Evolutionary conservation across 257 asterid genomes (phyloP), one percentile per base, ranked within the genome.

Genomic region (Solanum okadae): DNA sequence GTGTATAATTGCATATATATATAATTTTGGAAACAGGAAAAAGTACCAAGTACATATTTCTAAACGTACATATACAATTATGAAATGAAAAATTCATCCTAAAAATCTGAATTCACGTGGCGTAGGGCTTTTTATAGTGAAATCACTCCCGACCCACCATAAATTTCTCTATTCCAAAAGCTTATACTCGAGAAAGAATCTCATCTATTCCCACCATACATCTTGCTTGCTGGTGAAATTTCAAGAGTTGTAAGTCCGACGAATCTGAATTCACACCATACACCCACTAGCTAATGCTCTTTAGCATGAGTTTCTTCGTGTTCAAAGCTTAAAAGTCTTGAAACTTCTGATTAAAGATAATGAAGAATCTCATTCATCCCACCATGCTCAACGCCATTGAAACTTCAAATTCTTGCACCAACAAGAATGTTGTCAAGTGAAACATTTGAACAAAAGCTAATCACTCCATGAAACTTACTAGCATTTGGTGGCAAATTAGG

Each of bases 401-500:
- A 20, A 22, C 63, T 35, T 85, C 83, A 63, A 61, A 31, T 27
- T 52, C 35, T 87, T 84, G 40, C 65, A 46, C 63, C 83, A 7
- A 38, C 65, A 88, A 89, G 91, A 88, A 89, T 27, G 44, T 88
- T 42, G 20, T 82, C 42, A 13, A 88, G 44, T 23, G 89, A 85
- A 87, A 90, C 89, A 61, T 25, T 5, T 4, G 83, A 86, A 87
- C 91, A 87, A 25, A 90, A 90, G 22, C 91, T 81, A 7, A 71
- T 34, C 65, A 85, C 20, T 72, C 85, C 70, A 13, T 79, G 20
- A 59, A 86, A 88, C 42, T 70, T 56, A 40, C 67, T 46, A 35
- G 63, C 83, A 68, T 49, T 31, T 52, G 56, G 59, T 73, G 93
- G 93, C 91, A 92, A 87, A 86, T 25, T 22, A 3, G 93, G 89